Base-by-base conservation (phyloP, 108 stramenopile genomes). In the Cylindrotheca fusiformis region DNA sequence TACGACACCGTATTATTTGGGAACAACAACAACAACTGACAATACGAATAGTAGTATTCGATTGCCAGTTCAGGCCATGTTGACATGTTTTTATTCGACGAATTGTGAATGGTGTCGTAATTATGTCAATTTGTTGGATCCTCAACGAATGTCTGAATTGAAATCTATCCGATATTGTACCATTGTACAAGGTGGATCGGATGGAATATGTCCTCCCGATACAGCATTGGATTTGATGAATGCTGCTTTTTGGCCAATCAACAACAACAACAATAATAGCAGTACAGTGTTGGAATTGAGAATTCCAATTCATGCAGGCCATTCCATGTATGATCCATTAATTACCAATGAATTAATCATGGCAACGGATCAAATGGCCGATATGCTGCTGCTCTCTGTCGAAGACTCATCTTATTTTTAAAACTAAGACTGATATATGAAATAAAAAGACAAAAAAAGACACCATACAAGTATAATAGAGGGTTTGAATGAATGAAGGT, bases 301-400 rank as follows among this genome's bases (percentile, higher is more conserved):
- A 47, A 84, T 91, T 33, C 78, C 78, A 17, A 19, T 74, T 22
- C 26, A 67, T 17, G 67, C 78, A 24, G 86, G 86, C 30, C 90
- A 91, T 63, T 88, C 86, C 23, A 87, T 87, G 86, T 91, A 91
- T 68, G 86, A 91, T 72, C 72, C 83, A 24, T 57, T 55, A 1
- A 78, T 91, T 59, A 56, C 65, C 17, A 52, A 80, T 50, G 90
- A 91, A 58, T 55, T 91, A 32, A 58, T 91, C 8, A 57, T 76
- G 54, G 84, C 86, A 2, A 69, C 83, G 21, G 90, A 91, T 73
- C 71, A 74, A 59, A 60, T 88, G 48, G 83, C 80, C 17, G 33
- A 52, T 22, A 26, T 36, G 32, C 21, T 58, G 31, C n/a, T 55
- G 25, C 26, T n/a, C n/a, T n/a, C n/a, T n/a, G n/a, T n/a, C n/a